Evolutionary conservation across 352 stramenopile species (phyloP).

Genomic region (Peronosclerospora sorghi): DNA sequence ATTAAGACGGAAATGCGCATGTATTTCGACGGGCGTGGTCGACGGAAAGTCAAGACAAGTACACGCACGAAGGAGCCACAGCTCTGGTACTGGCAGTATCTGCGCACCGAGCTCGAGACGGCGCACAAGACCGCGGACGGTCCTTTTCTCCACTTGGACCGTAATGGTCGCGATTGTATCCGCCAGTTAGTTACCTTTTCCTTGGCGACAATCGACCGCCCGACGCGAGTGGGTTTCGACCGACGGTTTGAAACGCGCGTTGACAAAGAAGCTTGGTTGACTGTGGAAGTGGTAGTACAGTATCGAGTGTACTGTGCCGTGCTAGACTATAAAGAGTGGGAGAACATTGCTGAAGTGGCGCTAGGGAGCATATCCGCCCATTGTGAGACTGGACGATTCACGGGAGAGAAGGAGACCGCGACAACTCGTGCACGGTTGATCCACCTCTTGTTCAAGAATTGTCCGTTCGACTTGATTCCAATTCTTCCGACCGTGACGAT

Average conservation of each 20-base stretch:
- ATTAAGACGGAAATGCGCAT: slow-evolving; percentile 36
- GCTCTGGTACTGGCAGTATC: slow-evolving; percentile 42
- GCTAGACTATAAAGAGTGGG: slow-evolving; percentile 33
- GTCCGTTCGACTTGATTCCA: slow-evolving; percentile 41
- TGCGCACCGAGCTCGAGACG: slow-evolving; percentile 49
- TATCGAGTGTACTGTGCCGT: slow-evolving; percentile 64
- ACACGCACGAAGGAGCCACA: slow-evolving; percentile 26
- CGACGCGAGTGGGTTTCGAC: slow-evolving; percentile 13
- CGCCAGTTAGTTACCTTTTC: slow-evolving; percentile 48
- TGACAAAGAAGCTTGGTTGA: slow-evolving; percentile 65
- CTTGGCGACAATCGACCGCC: slow-evolving; percentile 32
- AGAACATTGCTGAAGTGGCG: slow-evolving; percentile 45
- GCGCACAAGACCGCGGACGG: slow-evolving; percentile 37
- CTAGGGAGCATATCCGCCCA: slow-evolving; percentile 34
- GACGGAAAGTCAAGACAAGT: slow-evolving; percentile 20
- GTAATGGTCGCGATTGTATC: slow-evolving; percentile 55
- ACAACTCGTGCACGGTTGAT: slow-evolving; percentile 29
- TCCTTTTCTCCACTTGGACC: slow-evolving; percentile 52
- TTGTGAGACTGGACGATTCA: slow-evolving; percentile 2
- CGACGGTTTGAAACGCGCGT: slow-evolving; percentile 26
- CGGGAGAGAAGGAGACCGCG: slow-evolving; percentile 11
- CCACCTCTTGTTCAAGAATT: slow-evolving; percentile 38
- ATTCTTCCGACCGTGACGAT: slow-evolving; percentile 28
- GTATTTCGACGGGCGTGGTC: slow-evolving; percentile 20
- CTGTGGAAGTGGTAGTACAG: slow-evolving; percentile 37